Conservation (phyloP, 306 rosid genomes). For the Dalbergia cultrata region DNA sequence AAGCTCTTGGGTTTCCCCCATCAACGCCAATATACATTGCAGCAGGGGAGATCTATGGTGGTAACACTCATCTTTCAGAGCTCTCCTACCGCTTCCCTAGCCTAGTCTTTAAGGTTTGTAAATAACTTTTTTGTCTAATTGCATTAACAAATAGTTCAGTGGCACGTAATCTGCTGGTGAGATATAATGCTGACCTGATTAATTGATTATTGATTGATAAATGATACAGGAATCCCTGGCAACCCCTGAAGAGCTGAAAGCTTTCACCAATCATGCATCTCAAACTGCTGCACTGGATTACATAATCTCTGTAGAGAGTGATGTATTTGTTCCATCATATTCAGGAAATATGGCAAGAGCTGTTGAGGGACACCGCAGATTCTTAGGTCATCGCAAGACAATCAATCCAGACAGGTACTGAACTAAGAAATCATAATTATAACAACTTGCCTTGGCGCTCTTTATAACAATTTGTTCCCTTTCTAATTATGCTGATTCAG, state of each 20-base stretch:
- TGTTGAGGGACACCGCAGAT: conserved; percentile 96
- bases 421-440: conserved; percentile 29
- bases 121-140: conserved; percentile 18
- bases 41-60: conserved; percentile 96
- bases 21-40: conserved; percentile 88
- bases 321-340: conserved; percentile 86
- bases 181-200: conserved; percentile 41
- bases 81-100: conserved; percentile 83
- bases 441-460: conserved; percentile 7
- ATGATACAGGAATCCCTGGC: conserved; percentile 88
- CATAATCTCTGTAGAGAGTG: conserved; percentile 88
- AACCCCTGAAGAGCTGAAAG: conserved; percentile 74
- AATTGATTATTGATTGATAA: conserved; percentile 44
- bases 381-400: conserved; percentile 88
- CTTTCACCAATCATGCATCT: conserved; percentile 83
- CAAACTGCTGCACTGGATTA: conserved; percentile 94
- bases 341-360: conserved; percentile 98
- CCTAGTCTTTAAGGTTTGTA: conserved; percentile 74
- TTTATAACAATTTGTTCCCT: background rate
- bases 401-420: conserved; percentile 83
- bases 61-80: conserved; percentile 73
- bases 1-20: conserved; percentile 82
- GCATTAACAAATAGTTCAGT: conserved; percentile 38
- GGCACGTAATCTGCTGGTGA: conserved; percentile 37
- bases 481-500: conserved; percentile 9